A percentile compares a stretch with the other conserved stretches of the same genome.
Evolutionary conservation across 306 rosid species (phyloP).

Genomic region (Acacia acuminata): DNA sequence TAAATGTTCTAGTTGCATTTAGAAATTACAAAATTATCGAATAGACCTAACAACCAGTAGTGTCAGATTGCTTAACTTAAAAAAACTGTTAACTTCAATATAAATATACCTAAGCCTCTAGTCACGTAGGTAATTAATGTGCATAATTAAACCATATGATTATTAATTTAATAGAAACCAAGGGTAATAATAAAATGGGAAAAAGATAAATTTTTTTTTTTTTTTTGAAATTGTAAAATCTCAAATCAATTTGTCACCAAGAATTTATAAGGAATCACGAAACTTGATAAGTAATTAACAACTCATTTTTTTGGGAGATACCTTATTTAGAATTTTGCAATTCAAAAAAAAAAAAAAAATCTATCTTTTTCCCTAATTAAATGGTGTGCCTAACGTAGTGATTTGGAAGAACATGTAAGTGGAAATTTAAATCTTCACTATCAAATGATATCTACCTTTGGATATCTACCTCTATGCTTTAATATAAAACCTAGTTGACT

Average conservation of each 20-base stretch:
- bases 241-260: too few species aligned
- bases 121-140: neutral
- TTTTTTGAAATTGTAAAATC: too few species aligned
- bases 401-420: neutral
- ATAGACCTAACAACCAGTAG: neutral
- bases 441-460: neutral
- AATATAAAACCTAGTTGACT: too few species aligned
- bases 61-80: neutral
- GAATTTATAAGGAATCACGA: too few species aligned
- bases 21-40: neutral
- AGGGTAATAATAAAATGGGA: neutral
- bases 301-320: too few species aligned
- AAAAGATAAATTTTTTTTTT: too few species aligned
- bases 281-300: too few species aligned
- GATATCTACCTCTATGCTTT: neutral
- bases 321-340: too few species aligned
- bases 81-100: too few species aligned
- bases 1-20: neutral
- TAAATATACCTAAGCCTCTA: neutral
- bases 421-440: neutral
- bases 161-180: neutral
- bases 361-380: too few species aligned
- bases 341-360: too few species aligned
- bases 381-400: neutral
- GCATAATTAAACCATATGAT: neutral